Evolutionary conservation across 208 protist genomes (phyloP).

Genomic region (Angomonas desouzai): DNA sequence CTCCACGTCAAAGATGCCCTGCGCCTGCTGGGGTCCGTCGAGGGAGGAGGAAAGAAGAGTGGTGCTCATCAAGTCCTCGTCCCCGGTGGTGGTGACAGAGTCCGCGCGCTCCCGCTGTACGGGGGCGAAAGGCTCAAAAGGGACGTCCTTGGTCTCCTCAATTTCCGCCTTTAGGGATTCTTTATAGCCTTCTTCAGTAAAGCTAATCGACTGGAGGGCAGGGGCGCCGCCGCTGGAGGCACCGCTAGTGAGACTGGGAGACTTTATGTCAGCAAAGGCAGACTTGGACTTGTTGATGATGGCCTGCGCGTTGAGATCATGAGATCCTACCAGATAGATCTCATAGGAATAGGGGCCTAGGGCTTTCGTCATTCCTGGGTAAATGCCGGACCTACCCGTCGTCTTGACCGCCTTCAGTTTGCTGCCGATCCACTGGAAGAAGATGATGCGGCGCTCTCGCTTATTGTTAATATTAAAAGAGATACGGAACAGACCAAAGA

Average conservation of each 20-base stretch:
- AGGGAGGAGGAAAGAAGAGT: conserved; percentile 10
- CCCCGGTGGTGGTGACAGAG: conserved; percentile 8
- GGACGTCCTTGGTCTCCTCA: conserved; percentile 9
- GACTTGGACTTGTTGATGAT: conserved; percentile 73
- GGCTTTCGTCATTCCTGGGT: conserved; percentile 57
- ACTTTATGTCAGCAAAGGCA: conserved; percentile 33
- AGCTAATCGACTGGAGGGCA: background rate
- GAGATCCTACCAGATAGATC: conserved; percentile 64
- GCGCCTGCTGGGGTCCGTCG: background rate
- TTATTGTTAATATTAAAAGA: conserved; percentile 41
- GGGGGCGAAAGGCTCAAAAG: conserved; percentile 22
- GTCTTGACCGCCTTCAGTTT: conserved; percentile 43
- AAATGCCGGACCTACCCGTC: conserved; percentile 25
- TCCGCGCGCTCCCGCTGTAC: conserved; percentile 13
- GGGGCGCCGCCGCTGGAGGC: background rate
- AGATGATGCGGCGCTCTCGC: conserved; percentile 52
- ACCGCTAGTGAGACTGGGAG: conserved; percentile 8
- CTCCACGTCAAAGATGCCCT: conserved; percentile 33
- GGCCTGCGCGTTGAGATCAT: conserved; percentile 53
- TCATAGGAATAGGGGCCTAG: conserved; percentile 64
- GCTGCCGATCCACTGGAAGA: conserved; percentile 84
- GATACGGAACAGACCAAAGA: conserved; percentile 81
- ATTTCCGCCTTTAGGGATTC: conserved; percentile 12
- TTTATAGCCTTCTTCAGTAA: conserved; percentile 3
- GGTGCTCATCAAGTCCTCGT: conserved; percentile 26